phyloP scores from a whole-genome alignment of 805 yeast genomes.

The Ascoidea asiatica region DNA sequence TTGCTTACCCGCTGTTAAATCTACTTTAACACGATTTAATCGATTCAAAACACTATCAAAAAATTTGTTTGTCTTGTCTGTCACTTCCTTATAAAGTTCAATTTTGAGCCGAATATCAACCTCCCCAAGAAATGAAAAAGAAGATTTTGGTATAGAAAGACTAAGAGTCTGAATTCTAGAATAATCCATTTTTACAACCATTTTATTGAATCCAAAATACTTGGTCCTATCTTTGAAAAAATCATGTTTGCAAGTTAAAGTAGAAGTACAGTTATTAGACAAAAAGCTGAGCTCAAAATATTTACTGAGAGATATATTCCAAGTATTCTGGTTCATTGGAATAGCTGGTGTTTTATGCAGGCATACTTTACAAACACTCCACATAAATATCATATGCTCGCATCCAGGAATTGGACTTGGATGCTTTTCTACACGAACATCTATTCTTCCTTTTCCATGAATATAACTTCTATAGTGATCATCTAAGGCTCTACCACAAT shows the following conservation, averaged over 20 bases:
- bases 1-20: slow-evolving; percentile 49
- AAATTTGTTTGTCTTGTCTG: slow-evolving; percentile 39
- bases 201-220: slow-evolving; percentile 70
- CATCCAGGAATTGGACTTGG: slow-evolving; percentile 43
- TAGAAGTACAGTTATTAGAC: slow-evolving; percentile 43
- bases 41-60: slow-evolving; percentile 64
- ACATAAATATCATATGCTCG: slow-evolving; percentile 62
- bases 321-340: slow-evolving; percentile 75
- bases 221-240: slow-evolving; percentile 70
- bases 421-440: slow-evolving; percentile 54
- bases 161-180: slow-evolving; percentile 65
- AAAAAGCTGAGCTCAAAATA: slow-evolving; percentile 79
- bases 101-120: slow-evolving; percentile 56
- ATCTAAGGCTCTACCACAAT: slow-evolving; percentile 55
- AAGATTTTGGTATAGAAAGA: slow-evolving; percentile 62
- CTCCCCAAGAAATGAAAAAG: slow-evolving; percentile 58
- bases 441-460: slow-evolving; percentile 76
- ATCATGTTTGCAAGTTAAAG: slow-evolving; percentile 67
- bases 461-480: slow-evolving; percentile 82
- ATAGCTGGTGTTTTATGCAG: slow-evolving; percentile 59
- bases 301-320: slow-evolving; percentile 89
- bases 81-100: slow-evolving; percentile 41
- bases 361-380: slow-evolving; percentile 86
- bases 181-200: slow-evolving; percentile 70
- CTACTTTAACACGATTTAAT: slow-evolving; percentile 58